Base-by-base conservation (phyloP, 768 basidiomycete genomes). In the Terana coerulea region DNA sequence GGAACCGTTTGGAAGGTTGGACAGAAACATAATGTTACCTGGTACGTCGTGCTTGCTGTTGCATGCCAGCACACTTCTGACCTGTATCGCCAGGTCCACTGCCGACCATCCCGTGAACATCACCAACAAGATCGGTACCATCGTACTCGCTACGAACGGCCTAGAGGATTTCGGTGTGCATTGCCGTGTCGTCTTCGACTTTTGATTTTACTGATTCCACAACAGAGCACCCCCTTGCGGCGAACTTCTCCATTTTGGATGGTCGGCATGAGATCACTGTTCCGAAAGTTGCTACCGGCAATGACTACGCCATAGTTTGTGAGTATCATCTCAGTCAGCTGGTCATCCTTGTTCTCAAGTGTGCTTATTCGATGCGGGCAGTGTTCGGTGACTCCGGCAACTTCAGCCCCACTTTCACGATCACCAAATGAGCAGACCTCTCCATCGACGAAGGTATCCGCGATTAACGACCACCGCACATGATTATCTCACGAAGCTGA, bases 351-450 rank as follows among this genome's bases (percentile, higher is more conserved):
- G n/a, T n/a, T n/a, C n/a, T n/a, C n/a, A n/a, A n/a, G n/a, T n/a
- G n/a, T n/a, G n/a, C n/a, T n/a, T n/a, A n/a, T n/a, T n/a, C n/a
- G n/a, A n/a, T n/a, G n/a, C n/a, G n/a, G n/a, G n/a, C 41, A 77
- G 77, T 78, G 44, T 75, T 75, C 50, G 77, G 77, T 17, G 74
- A 77, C 58, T 78, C 77, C 28, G 75, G 75, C 35, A 72, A 78
- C 61, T 59, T 60, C 49, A 75, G 74, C 57, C 65, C 65, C 7
- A 49, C 52, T 12, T 77, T 77, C 64, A 64, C 64, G 17, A 69
- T 76, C 53, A 47, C 50, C 22, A 26, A 42, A 56, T 52, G 30
- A 52, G 35, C 33, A 21, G 17, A 29, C 9, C 4, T 39, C 43
- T 28, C 25, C 28, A 10, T 21, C 22, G 15, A 34, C 52, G 9